Conservation (phyloP, 306 rosid species). For the Mimosa pudica region DNA sequence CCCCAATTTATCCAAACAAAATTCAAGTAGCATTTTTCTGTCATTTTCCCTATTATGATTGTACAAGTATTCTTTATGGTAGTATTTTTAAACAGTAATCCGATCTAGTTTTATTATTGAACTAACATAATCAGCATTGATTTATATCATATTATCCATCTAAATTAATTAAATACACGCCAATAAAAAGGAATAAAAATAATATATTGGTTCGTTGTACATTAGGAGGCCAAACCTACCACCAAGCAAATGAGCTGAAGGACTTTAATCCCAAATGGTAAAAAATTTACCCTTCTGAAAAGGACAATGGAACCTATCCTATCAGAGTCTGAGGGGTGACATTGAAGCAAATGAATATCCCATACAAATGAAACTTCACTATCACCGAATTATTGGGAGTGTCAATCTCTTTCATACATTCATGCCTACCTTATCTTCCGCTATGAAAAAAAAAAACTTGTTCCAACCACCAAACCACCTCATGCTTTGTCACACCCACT, state of each 20-base stretch:
- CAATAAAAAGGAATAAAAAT: not conserved
- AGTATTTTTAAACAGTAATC: not conserved
- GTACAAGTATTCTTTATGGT: not conserved
- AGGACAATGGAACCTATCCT: not conserved
- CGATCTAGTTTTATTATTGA: not conserved
- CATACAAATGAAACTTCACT: not conserved
- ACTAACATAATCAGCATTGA: not conserved
- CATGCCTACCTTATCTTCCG: not conserved
- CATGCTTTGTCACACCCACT: not conserved
- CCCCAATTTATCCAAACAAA: no score
- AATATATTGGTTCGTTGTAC: not conserved
- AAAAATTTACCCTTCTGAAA: not conserved
- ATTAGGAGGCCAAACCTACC: not conserved
- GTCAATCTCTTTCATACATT: not conserved
- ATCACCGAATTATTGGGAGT: not conserved
- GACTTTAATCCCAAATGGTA: not conserved
- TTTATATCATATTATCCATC: not conserved
- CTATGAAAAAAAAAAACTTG: not conserved
- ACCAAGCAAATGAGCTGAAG: not conserved
- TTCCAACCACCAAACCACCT: not conserved
- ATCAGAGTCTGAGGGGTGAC: not conserved
- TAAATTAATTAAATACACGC: not conserved
- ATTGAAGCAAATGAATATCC: not conserved
- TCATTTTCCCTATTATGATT: not conserved
- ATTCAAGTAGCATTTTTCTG: no score